Conservation (phyloP, 2,329 filamentous ascomycete genomes). For the Claviceps spartinae region DNA sequence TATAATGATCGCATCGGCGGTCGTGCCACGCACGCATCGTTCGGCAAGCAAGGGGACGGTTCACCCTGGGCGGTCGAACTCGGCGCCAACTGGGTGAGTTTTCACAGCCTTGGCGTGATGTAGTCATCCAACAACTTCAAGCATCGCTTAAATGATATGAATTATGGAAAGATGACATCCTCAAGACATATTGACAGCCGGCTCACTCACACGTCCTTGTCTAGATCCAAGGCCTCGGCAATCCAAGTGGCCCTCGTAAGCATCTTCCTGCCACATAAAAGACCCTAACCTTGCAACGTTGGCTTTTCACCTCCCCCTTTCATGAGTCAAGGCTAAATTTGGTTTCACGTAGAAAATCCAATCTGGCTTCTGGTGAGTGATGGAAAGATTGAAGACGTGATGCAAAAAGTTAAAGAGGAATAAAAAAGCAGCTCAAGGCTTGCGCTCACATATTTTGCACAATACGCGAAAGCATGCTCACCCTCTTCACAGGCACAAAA, state of each 20-base stretch:
- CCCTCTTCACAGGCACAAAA: slow-evolving; percentile 32
- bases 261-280: not conserved
- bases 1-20: slow-evolving; percentile 50
- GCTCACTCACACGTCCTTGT: slow-evolving; percentile 8
- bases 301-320: not conserved
- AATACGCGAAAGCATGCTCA: not conserved
- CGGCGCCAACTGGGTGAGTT: slow-evolving; percentile 49
- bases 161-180: too few species aligned
- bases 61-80: slow-evolving; percentile 46
- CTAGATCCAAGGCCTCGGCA: slow-evolving; percentile 12
- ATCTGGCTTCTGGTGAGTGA: slow-evolving; percentile 39
- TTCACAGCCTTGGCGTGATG: not conserved
- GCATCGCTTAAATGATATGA: too few species aligned
- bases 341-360: slow-evolving; percentile 34
- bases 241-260: slow-evolving; percentile 14
- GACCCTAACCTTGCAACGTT: not conserved
- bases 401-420: not conserved
- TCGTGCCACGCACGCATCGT: slow-evolving; percentile 41
- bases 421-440: too few species aligned
- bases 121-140: not conserved
- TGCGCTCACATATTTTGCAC: too few species aligned
- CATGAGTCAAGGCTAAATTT: slow-evolving; percentile 5
- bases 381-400: not conserved
- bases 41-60: slow-evolving; percentile 36
- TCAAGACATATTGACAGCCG: too few species aligned